These are phyloP conservation scores for Aspergillus quadricinctus DNA, from an alignment of 2,329 filamentous ascomycete genomes.

Conservation along the genomic window DNA sequence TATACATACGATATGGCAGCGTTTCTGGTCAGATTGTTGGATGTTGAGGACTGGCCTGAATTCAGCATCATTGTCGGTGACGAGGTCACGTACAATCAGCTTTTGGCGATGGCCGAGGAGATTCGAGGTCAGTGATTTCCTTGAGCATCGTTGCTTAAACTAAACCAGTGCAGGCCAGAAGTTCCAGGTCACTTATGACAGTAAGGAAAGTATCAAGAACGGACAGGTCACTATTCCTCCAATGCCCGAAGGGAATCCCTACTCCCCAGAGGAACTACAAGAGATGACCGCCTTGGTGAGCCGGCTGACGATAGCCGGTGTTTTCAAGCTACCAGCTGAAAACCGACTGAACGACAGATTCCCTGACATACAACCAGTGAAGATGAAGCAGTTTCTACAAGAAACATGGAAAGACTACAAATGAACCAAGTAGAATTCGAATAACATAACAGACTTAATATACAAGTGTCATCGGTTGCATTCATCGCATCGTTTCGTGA, in stretches of 20 bases:
- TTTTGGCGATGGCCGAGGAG: slow-evolving; percentile 42
- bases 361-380: slow-evolving; percentile 19
- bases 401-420: slow-evolving; percentile 5
- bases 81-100: slow-evolving; percentile 42
- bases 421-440: not conserved
- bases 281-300: slow-evolving; percentile 26
- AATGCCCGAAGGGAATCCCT: slow-evolving; percentile 15
- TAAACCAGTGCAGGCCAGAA: slow-evolving; percentile 22
- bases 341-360: slow-evolving; percentile 20
- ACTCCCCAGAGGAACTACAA: slow-evolving; percentile 19
- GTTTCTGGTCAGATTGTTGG: slow-evolving; percentile 42
- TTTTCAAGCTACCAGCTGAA: slow-evolving; percentile 23
- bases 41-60: slow-evolving; percentile 44
- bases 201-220: slow-evolving; percentile 26
- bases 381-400: slow-evolving; percentile 20
- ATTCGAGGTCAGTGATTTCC: slow-evolving; percentile 32
- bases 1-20: slow-evolving; percentile 48
- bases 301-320: slow-evolving; percentile 23
- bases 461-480: not conserved
- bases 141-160: not conserved
- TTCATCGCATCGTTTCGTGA: not conserved
- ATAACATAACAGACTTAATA: not conserved
- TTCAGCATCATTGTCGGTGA: slow-evolving; percentile 37
- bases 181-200: slow-evolving; percentile 33
- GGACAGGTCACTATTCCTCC: slow-evolving; percentile 34